Base-by-base conservation (phyloP, 2,329 filamentous ascomycete genomes). In the Fusarium verrucosum region DNA sequence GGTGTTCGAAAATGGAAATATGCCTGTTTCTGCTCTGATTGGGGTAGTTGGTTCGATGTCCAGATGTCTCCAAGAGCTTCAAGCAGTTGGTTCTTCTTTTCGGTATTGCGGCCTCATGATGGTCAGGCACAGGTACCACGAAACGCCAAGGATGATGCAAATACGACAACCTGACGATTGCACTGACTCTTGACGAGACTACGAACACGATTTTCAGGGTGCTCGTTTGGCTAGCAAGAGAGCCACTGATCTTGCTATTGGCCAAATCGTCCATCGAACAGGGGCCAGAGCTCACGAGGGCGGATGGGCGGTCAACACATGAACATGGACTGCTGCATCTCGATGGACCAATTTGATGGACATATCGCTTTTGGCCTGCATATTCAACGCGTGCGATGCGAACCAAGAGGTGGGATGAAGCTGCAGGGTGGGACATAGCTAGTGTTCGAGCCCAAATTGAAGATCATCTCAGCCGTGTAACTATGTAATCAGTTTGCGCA, bases 241-340 rank as follows among this genome's bases (percentile, higher is more conserved):
- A 56, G 57, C 35, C 30, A 37, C 14, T 35, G 28, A 26, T 26
- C 41, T 58, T 44, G 32, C 32, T 37, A 71, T 71, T 71, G 66
- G 68, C 33, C 42, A 35, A 56, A 43, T 38, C 36, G 43, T 26
- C 28, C 44, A 44, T 42, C 49, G n/a, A 54, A 57, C 47, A 57
- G 58, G 63, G 54, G 55, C 33, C 28, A 58, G 35, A 47, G 30
- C 53, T 43, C 51, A 45, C 22, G 20, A 60, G 47, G 42, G 41
- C 65, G 65, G 71, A 71, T 68, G 49, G 51, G 54, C 62, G 54
- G 25, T 52, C 61, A 58, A 68, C 67, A 71, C 69, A 71, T 64
- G 53, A 66, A 46, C 50, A 56, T 44, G 51, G 42, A 49, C 51
- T 56, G 58, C 51, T 56, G 58, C 58, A 67, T 61, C 63, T 57